These are phyloP conservation scores for Lactarius trivialis DNA, from an alignment of 768 basidiomycete genomes.

Conservation along the genomic window DNA sequence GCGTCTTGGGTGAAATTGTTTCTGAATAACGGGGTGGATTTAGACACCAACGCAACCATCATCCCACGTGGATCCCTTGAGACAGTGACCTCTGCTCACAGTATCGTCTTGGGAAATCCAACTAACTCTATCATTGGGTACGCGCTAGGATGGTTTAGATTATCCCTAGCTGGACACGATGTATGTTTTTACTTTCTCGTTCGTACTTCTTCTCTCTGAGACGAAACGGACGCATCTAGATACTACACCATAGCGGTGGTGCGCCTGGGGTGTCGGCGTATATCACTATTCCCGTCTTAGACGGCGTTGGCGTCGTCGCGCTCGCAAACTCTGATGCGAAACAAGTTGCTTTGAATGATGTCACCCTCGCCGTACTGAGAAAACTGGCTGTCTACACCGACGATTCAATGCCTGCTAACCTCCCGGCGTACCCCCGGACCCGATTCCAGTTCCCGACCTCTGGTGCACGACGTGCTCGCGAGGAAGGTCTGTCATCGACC, in stretches of 20 bases:
- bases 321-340: conserved; percentile 25
- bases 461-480: not conserved
- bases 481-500: not conserved
- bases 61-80: conserved; percentile 30
- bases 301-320: conserved; percentile 32
- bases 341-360: not conserved
- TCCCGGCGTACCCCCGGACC: too few relatives aligned
- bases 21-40: conserved; percentile 32
- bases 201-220: not conserved
- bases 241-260: conserved; percentile 32
- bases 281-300: conserved; percentile 32
- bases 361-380: not conserved
- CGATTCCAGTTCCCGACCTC: not conserved
- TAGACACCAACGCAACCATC: conserved; percentile 29
- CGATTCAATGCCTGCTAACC: not conserved
- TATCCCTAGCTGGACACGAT: conserved; percentile 37
- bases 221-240: conserved; percentile 24
- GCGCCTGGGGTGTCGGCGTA: conserved; percentile 34
- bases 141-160: conserved; percentile 39
- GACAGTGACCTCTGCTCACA: conserved; percentile 30
- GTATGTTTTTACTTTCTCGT: conserved; percentile 26
- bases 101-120: conserved; percentile 22
- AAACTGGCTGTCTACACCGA: not conserved
- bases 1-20: conserved; percentile 35
- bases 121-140: conserved; percentile 32